Evolutionary conservation across 1,284 basidiomycete genomes (phyloP).

Genomic region (Mycena sp.): DNA sequence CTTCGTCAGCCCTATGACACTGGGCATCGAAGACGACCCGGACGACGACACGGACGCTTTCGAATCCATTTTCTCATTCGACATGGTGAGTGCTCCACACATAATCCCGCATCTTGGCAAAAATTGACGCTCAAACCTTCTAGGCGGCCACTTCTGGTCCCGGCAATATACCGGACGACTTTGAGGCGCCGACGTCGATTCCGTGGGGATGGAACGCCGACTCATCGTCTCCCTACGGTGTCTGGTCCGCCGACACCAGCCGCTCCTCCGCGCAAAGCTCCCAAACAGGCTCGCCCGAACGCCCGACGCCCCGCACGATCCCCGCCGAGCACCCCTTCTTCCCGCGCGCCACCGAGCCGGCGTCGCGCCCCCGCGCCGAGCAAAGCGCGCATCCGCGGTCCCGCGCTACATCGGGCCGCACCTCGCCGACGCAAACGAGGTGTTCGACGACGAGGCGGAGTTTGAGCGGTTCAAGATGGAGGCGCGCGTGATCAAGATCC

Average conservation of each 20-base stretch:
- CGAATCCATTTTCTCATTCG: constrained; percentile 36
- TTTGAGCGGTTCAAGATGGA: constrained; percentile 61
- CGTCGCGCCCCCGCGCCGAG: constrained; percentile 3
- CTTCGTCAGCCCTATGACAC: constrained; percentile 44
- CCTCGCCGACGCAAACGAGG: constrained; percentile 43
- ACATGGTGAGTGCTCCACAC: constrained; percentile 34
- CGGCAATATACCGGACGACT: constrained; percentile 20
- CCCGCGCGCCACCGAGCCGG: constrained; percentile 23
- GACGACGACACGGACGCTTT: constrained; percentile 46
- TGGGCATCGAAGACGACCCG: constrained; percentile 41
- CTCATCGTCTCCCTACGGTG: constrained; percentile 19
- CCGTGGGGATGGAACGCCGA: constrained; percentile 19
- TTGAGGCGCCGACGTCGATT: constrained; percentile 15
- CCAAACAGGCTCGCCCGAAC: constrained; percentile 40
- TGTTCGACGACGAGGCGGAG: constrained; percentile 52
- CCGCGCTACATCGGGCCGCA: constrained; percentile 58
- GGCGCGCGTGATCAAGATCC: constrained; percentile 60
- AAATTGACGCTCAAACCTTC: neutral
- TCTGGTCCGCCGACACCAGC: constrained; percentile 28
- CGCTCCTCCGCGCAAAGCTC: constrained; percentile 40
- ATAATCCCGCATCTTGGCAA: neutral
- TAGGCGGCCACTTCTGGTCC: constrained; percentile 16
- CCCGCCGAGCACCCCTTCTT: constrained; percentile 23
- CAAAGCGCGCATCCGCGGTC: constrained; percentile 29
- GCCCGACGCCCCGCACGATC: constrained; percentile 23